Percentiles rank a stretch among this genome's conserved stretches.
Evolutionary conservation across 208 protist species (phyloP).

Genomic region (Leishmania martiniquensis): DNA sequence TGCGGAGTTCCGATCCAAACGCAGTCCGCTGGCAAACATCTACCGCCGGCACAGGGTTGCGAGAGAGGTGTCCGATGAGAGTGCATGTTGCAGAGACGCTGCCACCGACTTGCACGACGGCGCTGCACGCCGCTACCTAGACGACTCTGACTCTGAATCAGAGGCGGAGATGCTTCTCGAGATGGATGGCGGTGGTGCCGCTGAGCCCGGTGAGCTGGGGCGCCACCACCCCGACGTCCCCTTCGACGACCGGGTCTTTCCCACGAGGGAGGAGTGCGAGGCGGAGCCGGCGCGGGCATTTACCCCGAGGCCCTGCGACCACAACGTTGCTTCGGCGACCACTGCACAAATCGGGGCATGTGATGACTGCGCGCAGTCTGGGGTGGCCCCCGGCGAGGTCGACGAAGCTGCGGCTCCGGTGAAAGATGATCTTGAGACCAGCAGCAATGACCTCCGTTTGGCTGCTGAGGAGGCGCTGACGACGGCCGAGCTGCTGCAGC

Average conservation of each 20-base stretch:
- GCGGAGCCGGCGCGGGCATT: not conserved
- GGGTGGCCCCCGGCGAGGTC: not conserved
- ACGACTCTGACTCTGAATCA: conserved; percentile 12
- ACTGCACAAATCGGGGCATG: not conserved
- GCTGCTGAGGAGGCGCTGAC: conserved; percentile 31
- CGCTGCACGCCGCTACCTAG: conserved; percentile 4
- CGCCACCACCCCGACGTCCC: conserved; percentile 12
- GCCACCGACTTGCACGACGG: not conserved
- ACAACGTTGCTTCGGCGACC: not conserved
- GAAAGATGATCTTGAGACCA: not conserved
- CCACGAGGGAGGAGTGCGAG: conserved; percentile 13
- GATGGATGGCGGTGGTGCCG: not conserved
- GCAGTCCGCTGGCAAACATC: conserved; percentile 51
- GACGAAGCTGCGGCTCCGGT: not conserved
- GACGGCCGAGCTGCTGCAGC: conserved; percentile 72
- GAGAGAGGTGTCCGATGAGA: not conserved
- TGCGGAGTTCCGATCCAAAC: conserved; percentile 68
- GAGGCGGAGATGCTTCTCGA: conserved; percentile 1
- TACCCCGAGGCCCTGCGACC: not conserved
- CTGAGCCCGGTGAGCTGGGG: not conserved
- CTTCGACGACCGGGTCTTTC: conserved; percentile 39
- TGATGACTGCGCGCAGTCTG: not conserved
- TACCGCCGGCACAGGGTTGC: conserved; percentile 33
- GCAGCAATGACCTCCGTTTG: not conserved
- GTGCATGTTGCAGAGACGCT: not conserved